Percentiles rank a stretch among this genome's conserved stretches.
Evolutionary conservation across 2,329 filamentous ascomycete species (phyloP).

Genomic region (Colletotrichum salicis): DNA sequence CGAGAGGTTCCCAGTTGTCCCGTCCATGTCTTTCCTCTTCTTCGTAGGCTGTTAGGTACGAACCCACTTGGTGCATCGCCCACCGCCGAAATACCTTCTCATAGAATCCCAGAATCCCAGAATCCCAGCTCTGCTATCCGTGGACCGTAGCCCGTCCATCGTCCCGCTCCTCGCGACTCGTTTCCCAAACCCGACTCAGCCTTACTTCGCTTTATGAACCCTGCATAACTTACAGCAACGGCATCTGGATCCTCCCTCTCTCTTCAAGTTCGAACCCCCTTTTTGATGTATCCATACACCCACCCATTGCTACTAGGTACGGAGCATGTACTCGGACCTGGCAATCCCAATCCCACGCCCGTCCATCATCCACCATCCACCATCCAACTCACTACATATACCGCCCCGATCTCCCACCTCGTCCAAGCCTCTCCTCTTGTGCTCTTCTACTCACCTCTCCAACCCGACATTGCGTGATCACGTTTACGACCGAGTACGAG

Average conservation of each 20-base stretch:
- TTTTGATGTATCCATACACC: slow-evolving; percentile 1
- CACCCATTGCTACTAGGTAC: neutral
- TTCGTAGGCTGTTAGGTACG: neutral
- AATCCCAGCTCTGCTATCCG: neutral
- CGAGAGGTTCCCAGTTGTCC: neutral
- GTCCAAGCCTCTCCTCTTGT: neutral
- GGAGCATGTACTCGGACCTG: neutral
- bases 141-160: slow-evolving; percentile 1
- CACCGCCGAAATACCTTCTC: slow-evolving; percentile 25
- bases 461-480: slow-evolving; percentile 22
- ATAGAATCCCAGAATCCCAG: neutral
- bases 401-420: slow-evolving; percentile 29
- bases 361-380: neutral
- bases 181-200: slow-evolving; percentile 16
- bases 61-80: slow-evolving; percentile 32
- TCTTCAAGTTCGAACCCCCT: neutral
- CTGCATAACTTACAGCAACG: slow-evolving; percentile 6
- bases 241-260: neutral
- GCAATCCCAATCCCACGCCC: neutral
- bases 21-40: neutral
- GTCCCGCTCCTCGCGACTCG: slow-evolving; percentile 26
- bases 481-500: slow-evolving; percentile 16
- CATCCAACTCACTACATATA: slow-evolving; percentile 29
- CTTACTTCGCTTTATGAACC: slow-evolving; percentile 32
- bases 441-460: slow-evolving; percentile 10